Conservation (phyloP, 257 asterid species). For the Penstemon barbatus region DNA sequence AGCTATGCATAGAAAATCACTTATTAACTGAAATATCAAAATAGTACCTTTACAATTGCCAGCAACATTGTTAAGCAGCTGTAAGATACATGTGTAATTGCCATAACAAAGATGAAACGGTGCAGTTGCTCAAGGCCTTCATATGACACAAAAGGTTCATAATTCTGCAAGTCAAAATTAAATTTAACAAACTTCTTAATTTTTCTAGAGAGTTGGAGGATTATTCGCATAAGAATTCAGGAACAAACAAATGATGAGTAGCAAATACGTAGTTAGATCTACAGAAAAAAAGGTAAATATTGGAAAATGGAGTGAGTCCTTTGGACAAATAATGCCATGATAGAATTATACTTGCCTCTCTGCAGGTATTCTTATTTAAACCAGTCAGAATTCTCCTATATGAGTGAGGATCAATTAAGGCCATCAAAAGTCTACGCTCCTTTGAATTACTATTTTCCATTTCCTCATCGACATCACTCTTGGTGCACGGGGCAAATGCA, state of each 20-base stretch:
- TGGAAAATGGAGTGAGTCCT: not conserved
- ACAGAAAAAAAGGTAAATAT: not conserved
- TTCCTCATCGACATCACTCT: conserved; percentile 55
- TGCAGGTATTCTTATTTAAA: conserved; percentile 66
- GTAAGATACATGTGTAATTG: conserved; percentile 86
- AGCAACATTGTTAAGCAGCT: conserved; percentile 98
- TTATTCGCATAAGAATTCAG: conserved; percentile 4
- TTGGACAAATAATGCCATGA: not conserved
- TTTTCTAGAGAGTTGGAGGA: conserved; percentile 18
- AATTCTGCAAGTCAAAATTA: conserved; percentile 48
- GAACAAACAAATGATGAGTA: conserved; percentile 4
- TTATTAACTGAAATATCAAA: conserved; percentile 17
- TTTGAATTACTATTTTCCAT: conserved; percentile 35
- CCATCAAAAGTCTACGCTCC: conserved; percentile 63
- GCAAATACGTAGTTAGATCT: conserved; percentile 4
- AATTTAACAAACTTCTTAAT: not conserved
- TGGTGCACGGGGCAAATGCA: conserved; percentile 84
- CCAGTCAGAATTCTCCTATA: conserved; percentile 61
- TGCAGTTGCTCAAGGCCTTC: conserved; percentile 99
- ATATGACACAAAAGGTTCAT: conserved; percentile 90
- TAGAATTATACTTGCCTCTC: conserved; percentile 53
- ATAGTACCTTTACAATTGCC: conserved; percentile 86
- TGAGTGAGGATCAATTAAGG: conserved; percentile 41
- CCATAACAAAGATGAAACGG: conserved; percentile 97
- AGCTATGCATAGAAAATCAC: not conserved